Evolutionary conservation across 768 basidiomycete genomes (phyloP), one percentile per base, ranked within the genome.

Genomic region (Ramaria sp.): DNA sequence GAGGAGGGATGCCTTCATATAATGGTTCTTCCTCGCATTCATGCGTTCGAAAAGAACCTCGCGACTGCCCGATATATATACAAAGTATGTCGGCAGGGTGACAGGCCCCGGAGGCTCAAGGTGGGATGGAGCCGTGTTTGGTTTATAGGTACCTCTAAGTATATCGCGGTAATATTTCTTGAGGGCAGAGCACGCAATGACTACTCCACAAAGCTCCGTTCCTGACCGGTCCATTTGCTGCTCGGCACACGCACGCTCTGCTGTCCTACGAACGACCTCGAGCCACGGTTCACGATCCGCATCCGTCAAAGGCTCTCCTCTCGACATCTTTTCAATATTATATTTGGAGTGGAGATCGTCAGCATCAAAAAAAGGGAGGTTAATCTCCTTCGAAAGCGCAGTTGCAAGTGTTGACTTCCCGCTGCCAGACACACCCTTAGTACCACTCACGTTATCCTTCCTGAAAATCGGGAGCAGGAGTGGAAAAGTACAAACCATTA

Each of bases 261-360:
- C 88, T 1, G 77, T 82, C 5, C 64, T 65, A 50, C 91, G 80
- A 49, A 96, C 82, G 44, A 74, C 66, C 53, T 75, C 75, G 3
- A 98, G 75, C 94, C 95, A 97, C 0, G 93, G 91, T 59, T 78
- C 73, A 18, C 92, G 82, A 64, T 96, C 93, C 2, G 70, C 76
- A 62, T 96, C 93, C 2, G 73, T 82, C 59, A 98, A 71, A 4
- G 92, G 85, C 22, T 72, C 67, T 0, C 91, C 91, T 1, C 69
- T 63, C 4, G 80, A 69, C 93, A 97, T 96, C 76, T 97, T 98
- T 27, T 78, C 82, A 39, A 95, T 78, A 66, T 95, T 95, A 12
- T 77, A 67, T 22, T 72, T 62, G 0, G 93, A 86, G 64, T 97
- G 94, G 27, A 96, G 74, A 58, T 86, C 82, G 65, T 96, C 93